Conservation (phyloP, 495 filamentous ascomycete genomes). For the Wilcoxina mikolae region DNA sequence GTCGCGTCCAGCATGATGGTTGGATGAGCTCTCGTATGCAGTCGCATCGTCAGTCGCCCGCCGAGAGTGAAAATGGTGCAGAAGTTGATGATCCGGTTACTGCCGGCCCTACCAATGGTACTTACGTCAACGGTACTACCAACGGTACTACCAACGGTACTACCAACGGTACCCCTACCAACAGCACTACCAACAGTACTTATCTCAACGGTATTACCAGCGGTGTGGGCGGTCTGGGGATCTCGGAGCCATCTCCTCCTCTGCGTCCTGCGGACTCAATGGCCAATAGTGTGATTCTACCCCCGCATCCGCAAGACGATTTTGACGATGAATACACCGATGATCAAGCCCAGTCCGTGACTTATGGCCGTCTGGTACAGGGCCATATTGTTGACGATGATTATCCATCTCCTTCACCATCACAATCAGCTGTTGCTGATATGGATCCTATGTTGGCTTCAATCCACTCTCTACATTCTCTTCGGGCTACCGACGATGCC, state of each 20-base stretch:
- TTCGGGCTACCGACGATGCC: slow-evolving; percentile 43
- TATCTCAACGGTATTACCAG: slow-evolving; percentile 22
- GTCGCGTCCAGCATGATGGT: slow-evolving; percentile 46
- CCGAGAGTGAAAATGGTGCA: slow-evolving; percentile 25
- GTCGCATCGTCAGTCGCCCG: slow-evolving; percentile 25
- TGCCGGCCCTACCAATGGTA: background rate
- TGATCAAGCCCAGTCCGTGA: slow-evolving; percentile 74
- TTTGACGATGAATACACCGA: slow-evolving; percentile 63
- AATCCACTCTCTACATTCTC: slow-evolving; percentile 47
- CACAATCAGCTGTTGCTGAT: slow-evolving; percentile 38
- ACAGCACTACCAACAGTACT: too few species aligned
- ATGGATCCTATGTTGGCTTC: slow-evolving; percentile 51
- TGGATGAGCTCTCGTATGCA: slow-evolving; percentile 30
- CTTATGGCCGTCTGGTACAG: slow-evolving; percentile 81
- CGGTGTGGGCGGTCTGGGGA: slow-evolving; percentile 22
- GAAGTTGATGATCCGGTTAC: background rate
- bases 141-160: background rate
- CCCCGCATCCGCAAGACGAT: slow-evolving; percentile 30
- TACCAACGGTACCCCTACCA: background rate
- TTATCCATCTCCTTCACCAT: slow-evolving; percentile 60
- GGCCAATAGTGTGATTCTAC: slow-evolving; percentile 13
- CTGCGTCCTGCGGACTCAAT: slow-evolving; percentile 11
- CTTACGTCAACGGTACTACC: background rate
- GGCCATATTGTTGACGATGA: slow-evolving; percentile 94
- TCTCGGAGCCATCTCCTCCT: slow-evolving; percentile 10